Base-by-base conservation (phyloP, 352 stramenopile species). In the Phytophthora sp. region DNA sequence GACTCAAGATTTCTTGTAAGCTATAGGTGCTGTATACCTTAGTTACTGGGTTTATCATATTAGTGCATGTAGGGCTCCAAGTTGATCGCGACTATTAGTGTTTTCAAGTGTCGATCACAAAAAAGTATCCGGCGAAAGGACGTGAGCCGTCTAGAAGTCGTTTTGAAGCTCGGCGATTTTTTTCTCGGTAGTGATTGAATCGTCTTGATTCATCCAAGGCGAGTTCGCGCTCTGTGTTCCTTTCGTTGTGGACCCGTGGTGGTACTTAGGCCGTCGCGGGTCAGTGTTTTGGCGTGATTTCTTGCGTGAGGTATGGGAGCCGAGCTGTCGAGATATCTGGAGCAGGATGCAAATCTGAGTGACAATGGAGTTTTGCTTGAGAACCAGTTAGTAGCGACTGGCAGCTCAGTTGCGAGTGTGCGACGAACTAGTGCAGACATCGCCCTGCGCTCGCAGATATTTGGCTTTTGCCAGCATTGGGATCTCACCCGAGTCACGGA, bases 391-490 rank as follows among this genome's bases (percentile, higher is more conserved):
- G 4, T 66, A 2, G 35, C 65, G 11, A 39, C 3, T n/a, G 28
- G 10, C 15, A 32, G 30, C 43, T 30, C 44, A 0, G 9, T 59
- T 9, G 24, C 37, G 24, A 71, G 44, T 37, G 51, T 79, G 15
- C 66, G 76, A 11, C 72, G 76, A 20, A 77, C 44, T 1, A 77
- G 69, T 1, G 32, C 12, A 5, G 78, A 89, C 30, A 46, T 89
- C 17, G 80, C 77, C 18, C 61, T 71, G 9, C 77, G 80, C 26
- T 63, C 71, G 30, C 65, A 82, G 43, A 49, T 88, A 23, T 88
- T 92, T 31, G 56, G 18, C 6, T 91, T 90, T 57, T 90, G 80
- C 20, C 58, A 53, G 26, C 67, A 88, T 51, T 92, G 83, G 83
- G 73, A 89, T 52, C 56, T 90, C 2, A 48, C 69, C 24, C 69